Percentiles rank a stretch among this genome's conserved stretches.
Conservation (phyloP, 805 yeast species). For the Sungouiella blattae region DNA sequence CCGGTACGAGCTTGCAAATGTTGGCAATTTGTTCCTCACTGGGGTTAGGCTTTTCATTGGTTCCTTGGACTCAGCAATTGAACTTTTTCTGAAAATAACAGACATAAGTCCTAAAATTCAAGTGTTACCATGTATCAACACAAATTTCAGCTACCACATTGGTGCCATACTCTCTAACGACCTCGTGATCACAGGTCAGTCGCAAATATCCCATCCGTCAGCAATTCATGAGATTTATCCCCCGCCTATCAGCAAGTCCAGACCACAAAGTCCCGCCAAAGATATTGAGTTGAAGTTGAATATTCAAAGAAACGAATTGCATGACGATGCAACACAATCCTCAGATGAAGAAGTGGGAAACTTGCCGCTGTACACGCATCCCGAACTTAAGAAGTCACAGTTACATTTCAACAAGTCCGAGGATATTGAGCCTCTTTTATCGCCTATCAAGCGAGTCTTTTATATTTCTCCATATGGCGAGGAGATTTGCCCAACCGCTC, state of each 20-base stretch:
- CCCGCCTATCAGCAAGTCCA: conserved; percentile 15
- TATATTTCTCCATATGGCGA: conserved; percentile 87
- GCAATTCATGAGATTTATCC: conserved; percentile 18
- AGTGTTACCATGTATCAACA: conserved; percentile 78
- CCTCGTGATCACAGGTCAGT: conserved; percentile 78
- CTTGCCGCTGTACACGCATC: conserved; percentile 70
- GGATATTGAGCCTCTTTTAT: conserved; percentile 54
- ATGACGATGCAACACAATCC: conserved; percentile 2
- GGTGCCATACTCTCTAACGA: conserved; percentile 74
- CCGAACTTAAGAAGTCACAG: conserved; percentile 72
- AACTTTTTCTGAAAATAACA: conserved; percentile 63
- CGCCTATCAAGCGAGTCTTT: conserved; percentile 69
- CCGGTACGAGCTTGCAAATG: conserved; percentile 70
- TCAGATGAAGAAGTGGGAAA: conserved; percentile 53
- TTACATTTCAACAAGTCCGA: conserved; percentile 64
- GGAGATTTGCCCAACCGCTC: conserved; percentile 76
- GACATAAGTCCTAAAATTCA: conserved; percentile 49
- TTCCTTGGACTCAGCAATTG: conserved; percentile 80
- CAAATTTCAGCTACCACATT: conserved; percentile 82
- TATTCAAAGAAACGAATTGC: conserved; percentile 3
- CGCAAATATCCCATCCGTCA: conserved; percentile 88
- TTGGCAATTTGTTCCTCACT: conserved; percentile 81
- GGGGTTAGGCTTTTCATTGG: conserved; percentile 83
- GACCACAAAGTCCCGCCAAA: conserved; percentile 17
- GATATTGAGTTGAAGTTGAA: conserved; percentile 1